Base-by-base conservation (phyloP, 1,139 yeast species). In the Debaryomycetaceae sp. region DNA sequence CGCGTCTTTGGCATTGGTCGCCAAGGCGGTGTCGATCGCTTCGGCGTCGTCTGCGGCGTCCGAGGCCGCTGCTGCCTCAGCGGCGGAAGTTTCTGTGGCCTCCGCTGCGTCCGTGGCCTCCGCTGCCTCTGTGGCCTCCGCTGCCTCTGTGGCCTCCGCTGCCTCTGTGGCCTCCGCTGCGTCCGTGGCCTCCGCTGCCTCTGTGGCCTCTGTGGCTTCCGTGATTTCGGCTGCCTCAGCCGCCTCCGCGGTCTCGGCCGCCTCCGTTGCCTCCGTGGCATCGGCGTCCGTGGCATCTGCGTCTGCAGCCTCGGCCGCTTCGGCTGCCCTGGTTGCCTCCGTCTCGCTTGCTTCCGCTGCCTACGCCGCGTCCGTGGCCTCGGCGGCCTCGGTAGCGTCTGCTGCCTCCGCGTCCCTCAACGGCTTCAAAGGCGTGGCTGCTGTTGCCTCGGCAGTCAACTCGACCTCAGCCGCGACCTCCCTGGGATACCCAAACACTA, bases 401-500 rank as follows among this genome's bases (percentile, higher is more conserved):
- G 35, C 39, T 25, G 39, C 42, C 16, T 36, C 45, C 8, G 38
- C 18, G 14, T 25, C 29, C 23, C 59, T 68, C 38, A 49, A 56
- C 30, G 64, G 57, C 26, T 65, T 66, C 39, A 54, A 57, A 36
- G 75, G 77, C 36, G 58, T 70, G 28, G 45, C 66, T 31, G 72
- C 75, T 19, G 67, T 67, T 32, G 74, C 75, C 34, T 65, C 71
- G 7, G 44, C 53, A 26, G 37, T 53, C 42, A 42, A 45, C 38
- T 31, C 41, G 30, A 34, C 45, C 29, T 31, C 41, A 20, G 27
- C 45, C 14, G 27, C 47, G 17, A 25, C 39, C 21, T 27, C 42
- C 20, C 23, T n/a, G n/a, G n/a, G n/a, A n/a, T n/a, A n/a, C n/a
- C n/a, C 35, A 20, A 30, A 30, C 27, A 27, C 31, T 31, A 23